Base-by-base conservation (phyloP, 306 rosid species). In the Macrotyloma uniflorum region DNA sequence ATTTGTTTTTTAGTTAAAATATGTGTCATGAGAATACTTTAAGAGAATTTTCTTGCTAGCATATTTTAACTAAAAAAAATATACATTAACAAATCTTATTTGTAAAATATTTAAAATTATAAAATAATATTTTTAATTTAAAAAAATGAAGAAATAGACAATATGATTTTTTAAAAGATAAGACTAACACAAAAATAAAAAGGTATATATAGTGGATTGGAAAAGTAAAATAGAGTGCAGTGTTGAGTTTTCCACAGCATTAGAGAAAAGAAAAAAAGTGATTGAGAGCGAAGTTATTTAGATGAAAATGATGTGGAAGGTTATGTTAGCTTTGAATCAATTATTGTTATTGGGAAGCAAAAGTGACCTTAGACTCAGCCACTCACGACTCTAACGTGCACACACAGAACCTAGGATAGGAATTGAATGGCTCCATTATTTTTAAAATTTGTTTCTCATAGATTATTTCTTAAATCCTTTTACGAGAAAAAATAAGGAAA, bases 271-370 rank as follows among this genome's bases (percentile, higher is more conserved):
- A 28, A 59, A 15, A 5, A 61, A 61, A 28, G 42, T 4, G 22
- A 61, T 61, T 61, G 67, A 61, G 42, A 61, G 67, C 22, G 42
- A 61, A 61, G 38, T 33, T 62, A 35, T 63, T 32, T 18, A 3
- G 22, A 58, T 26, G 1, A 57, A 57, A 57, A 11, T 57, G 35
- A 14, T 5, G 40, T 30, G 22, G 23, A 61, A 15, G 23, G n/a
- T 28, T 5, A 33, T 33, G 38, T 42, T 62, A n/a, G 69, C 24
- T 63, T 63, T 18, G 70, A 35, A 18, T 64, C 47, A 64, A 35
- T 64, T 64, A 64, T 35, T 64, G 46, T 64, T 35, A 64, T 64
- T 64, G 46, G n/a, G 46, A 62, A 62, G 15, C 15, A 14, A 59
- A 26, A 59, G 40, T 59, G 47, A 13, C 15, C 47, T 42, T 12